Conservation (phyloP, 2,329 filamentous ascomycete genomes). For the Cytospora piceicola region DNA sequence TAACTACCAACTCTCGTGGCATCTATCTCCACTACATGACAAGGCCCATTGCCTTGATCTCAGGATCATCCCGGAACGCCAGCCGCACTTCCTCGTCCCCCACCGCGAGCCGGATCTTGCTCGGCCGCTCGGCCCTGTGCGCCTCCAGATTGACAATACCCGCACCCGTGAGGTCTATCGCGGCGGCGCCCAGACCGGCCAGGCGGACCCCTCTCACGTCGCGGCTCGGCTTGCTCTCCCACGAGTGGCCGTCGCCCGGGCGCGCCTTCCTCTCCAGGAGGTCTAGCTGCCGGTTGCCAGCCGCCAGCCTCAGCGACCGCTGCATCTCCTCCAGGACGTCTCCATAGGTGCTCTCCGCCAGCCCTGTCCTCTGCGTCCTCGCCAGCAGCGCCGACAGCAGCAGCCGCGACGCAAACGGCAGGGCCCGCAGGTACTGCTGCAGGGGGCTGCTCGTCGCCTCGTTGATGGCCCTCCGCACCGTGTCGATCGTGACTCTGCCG, state of each 20-base stretch:
- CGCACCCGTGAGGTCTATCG: slow-evolving; percentile 81
- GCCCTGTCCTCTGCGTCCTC: slow-evolving; percentile 78
- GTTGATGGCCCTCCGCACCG: slow-evolving; percentile 90
- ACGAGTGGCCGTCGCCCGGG: slow-evolving; percentile 1
- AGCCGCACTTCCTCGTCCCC: slow-evolving; percentile 89
- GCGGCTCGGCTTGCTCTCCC: slow-evolving; percentile 25
- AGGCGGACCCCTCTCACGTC: slow-evolving; percentile 33
- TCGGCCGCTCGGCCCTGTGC: slow-evolving; percentile 79
- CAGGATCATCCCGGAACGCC: slow-evolving; percentile 85
- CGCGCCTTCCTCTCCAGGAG: slow-evolving; percentile 50
- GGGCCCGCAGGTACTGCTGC: slow-evolving; percentile 81
- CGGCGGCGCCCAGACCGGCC: slow-evolving; percentile 57
- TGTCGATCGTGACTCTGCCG: slow-evolving; percentile 83
- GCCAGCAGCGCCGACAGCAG: slow-evolving; percentile 82
- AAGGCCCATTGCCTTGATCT: slow-evolving; percentile 76
- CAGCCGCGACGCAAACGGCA: slow-evolving; percentile 82
- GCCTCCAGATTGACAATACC: slow-evolving; percentile 86
- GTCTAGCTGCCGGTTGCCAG: slow-evolving; percentile 62
- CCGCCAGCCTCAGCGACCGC: slow-evolving; percentile 65
- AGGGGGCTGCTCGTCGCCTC: slow-evolving; percentile 93
- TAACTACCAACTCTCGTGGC: neutral
- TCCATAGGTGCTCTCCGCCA: slow-evolving; percentile 84
- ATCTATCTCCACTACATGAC: slow-evolving; percentile 32
- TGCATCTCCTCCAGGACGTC: slow-evolving; percentile 88
- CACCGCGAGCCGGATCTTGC: slow-evolving; percentile 82